Evolutionary conservation across 306 rosid genomes (phyloP).

Genomic region (Rosa lucieae): DNA sequence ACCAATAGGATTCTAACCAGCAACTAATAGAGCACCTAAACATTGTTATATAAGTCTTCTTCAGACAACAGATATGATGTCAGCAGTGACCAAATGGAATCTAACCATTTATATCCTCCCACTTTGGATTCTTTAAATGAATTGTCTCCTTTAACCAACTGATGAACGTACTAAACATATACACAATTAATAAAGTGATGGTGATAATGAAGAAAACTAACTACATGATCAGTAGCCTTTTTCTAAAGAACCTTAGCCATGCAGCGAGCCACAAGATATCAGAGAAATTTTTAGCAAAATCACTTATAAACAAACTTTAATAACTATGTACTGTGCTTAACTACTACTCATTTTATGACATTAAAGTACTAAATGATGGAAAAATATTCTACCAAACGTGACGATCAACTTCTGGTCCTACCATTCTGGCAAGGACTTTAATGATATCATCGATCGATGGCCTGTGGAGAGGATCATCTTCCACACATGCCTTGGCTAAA

Average conservation of each 20-base stretch:
- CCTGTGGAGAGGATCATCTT: conserved; percentile 57
- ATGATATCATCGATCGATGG: conserved; percentile 69
- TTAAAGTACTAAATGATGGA: neutral
- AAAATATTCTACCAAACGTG: neutral
- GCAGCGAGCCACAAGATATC: neutral
- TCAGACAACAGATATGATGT: conserved; percentile 5
- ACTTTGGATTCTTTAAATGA: neutral
- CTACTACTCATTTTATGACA: neutral
- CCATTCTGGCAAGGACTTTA: conserved; percentile 60
- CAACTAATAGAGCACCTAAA: neutral
- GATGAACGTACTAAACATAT: neutral
- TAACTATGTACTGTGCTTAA: neutral
- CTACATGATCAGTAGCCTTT: neutral
- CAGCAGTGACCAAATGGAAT: conserved; percentile 18
- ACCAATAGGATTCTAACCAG: neutral
- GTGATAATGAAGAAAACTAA: conserved; percentile 1
- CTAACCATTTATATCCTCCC: neutral
- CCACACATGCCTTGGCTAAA: conserved; percentile 65
- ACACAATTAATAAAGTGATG: too few relatives aligned
- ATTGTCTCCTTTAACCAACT: neutral
- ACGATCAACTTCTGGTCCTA: conserved; percentile 21
- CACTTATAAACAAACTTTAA: neutral
- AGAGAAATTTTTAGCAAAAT: neutral
- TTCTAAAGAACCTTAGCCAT: neutral
- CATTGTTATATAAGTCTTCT: conserved; percentile 3